Evolutionary conservation across 2,329 filamentous ascomycete species (phyloP).

Genomic region (Pyricularia sp.): DNA sequence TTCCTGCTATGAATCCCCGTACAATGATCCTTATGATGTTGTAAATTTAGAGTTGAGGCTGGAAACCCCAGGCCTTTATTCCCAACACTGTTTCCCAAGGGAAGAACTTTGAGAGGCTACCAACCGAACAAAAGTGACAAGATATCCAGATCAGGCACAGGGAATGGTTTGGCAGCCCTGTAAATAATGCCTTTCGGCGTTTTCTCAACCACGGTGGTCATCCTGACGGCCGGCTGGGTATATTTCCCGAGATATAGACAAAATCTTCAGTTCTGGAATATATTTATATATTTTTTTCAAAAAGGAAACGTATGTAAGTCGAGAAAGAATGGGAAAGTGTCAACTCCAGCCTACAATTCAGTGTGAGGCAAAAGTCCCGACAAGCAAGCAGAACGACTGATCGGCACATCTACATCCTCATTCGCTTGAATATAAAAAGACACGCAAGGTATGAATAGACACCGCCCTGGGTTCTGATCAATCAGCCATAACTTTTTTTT

Average conservation of each 20-base stretch:
- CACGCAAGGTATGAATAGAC: background rate
- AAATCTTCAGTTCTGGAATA: too few relatives aligned
- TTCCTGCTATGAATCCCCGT: slow-evolving; percentile 1
- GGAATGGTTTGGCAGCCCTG: slow-evolving; percentile 18
- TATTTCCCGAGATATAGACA: background rate
- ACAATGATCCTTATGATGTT: background rate
- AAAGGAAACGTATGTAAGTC: background rate
- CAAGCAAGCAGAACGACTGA: too few relatives aligned
- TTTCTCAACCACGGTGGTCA: background rate
- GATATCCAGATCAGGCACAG: slow-evolving; percentile 30
- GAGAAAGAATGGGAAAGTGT: too few relatives aligned
- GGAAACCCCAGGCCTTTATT: background rate
- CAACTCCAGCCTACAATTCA: too few relatives aligned
- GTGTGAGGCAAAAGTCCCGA: too few relatives aligned
- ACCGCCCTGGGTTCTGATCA: background rate
- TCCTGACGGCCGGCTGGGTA: background rate
- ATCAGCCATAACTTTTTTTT: background rate
- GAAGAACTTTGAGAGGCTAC: slow-evolving; percentile 1
- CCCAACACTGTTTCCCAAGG: background rate
- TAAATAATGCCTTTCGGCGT: slow-evolving; percentile 24
- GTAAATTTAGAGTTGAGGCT: background rate
- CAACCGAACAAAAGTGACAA: slow-evolving; percentile 34
- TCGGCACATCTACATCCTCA: background rate
- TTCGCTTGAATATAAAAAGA: background rate
- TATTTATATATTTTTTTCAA: background rate